Base-by-base conservation (phyloP, 1,284 basidiomycete genomes). In the Erythrobasidium hasegawianum region DNA sequence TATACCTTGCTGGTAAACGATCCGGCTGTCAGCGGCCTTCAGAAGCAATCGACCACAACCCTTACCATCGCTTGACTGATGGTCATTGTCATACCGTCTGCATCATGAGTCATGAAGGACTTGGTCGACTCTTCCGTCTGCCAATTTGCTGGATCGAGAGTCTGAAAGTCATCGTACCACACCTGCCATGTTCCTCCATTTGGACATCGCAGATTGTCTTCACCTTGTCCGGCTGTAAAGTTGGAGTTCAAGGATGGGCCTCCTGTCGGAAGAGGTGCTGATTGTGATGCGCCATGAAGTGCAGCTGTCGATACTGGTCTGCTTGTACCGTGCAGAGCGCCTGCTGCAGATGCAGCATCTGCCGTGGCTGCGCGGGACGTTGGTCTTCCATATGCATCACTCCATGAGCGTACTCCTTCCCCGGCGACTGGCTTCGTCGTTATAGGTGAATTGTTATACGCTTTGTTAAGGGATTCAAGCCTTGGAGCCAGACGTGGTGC, bases 171-270 rank as follows among this genome's bases (percentile, higher is more conserved):
- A n/a, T 62, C 60, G 24, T 43, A 38, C 24, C 45, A 55, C 3
- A 38, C 22, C n/a, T 49, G 24, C 60, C 60, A 62, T 26, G 10
- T 62, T 10, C 60, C 60, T 8, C 60, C 60, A 38, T 62, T 62
- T 18, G 60, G 60, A 20, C 60, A 62, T 14, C 22, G 4, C 16
- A 47, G 43, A 5, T 8, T 18, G 22, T 47, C 43, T 47, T 47
- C n/a, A 24, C 43, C 22, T 47, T 47, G n/a, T n/a, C 22, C 43
- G 43, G 16, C 43, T 47, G 43, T 47, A 16, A 24, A 47, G 16
- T 47, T 47, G 22, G 43, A 7, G 22, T 47, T 24, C n/a, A 24
- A 16, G 43, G n/a, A 18, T 14, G 22, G 43, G 4, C 33, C 33
- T 33, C 33, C 33, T 11, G 43, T 47, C 8, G 43, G n/a, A 5